Evolutionary conservation across 495 filamentous ascomycete genomes (phyloP).

Genomic region (Penicillium steckii): DNA sequence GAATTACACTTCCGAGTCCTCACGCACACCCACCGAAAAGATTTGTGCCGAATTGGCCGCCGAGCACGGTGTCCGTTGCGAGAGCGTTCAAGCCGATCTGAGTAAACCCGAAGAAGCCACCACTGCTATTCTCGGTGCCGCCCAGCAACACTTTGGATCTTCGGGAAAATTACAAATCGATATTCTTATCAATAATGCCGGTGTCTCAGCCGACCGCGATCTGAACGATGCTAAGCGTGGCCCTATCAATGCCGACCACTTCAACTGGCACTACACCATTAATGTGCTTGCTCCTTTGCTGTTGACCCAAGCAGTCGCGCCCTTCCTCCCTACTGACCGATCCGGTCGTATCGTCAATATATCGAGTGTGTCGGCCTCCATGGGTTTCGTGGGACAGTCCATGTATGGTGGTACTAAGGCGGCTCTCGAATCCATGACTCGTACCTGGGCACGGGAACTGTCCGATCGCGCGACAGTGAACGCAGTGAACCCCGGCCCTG

Average conservation of each 20-base stretch:
- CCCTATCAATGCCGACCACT: constrained; percentile 53
- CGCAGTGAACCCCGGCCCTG: constrained; percentile 84
- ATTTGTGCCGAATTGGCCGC: constrained; percentile 44
- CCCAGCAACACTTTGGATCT: constrained; percentile 51
- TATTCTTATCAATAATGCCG: constrained; percentile 89
- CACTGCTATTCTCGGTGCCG: constrained; percentile 30
- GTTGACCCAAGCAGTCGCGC: constrained; percentile 66
- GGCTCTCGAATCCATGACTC: constrained; percentile 87
- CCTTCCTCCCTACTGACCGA: constrained; percentile 70
- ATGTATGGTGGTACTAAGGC: constrained; percentile 91
- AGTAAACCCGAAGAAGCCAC: constrained; percentile 40
- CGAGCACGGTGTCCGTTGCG: constrained; percentile 40
- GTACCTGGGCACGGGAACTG: constrained; percentile 83
- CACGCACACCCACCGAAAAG: constrained; percentile 36
- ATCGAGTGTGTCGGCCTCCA: constrained; percentile 64
- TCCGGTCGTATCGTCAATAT: constrained; percentile 80
- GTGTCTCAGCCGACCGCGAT: constrained; percentile 57
- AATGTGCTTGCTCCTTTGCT: constrained; percentile 88
- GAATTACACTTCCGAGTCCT: constrained; percentile 67
- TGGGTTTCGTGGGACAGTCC: constrained; percentile 68
- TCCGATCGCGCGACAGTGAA: constrained; percentile 79
- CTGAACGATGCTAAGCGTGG: constrained; percentile 55
- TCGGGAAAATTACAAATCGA: constrained; percentile 67
- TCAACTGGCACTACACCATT: constrained; percentile 69
- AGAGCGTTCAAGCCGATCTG: constrained; percentile 59